Percentiles rank a stretch among this genome's conserved stretches.
These are phyloP conservation scores for Colletotrichum aenigma DNA, from an alignment of 2,329 filamentous ascomycete species.

Conservation along the genomic window DNA sequence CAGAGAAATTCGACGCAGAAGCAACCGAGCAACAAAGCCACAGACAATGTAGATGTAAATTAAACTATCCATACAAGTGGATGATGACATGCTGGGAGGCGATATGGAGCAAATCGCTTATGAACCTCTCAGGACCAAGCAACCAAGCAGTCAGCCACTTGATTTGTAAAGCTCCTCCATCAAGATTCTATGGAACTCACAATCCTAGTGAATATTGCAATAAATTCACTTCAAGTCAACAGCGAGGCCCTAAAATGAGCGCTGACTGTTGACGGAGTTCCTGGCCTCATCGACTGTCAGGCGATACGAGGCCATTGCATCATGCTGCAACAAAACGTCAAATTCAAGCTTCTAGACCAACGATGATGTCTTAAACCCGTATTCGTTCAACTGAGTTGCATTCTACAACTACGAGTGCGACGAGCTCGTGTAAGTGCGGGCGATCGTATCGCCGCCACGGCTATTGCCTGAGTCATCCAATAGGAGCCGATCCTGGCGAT, in stretches of 20 bases:
- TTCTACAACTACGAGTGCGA: not conserved
- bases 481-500: not conserved
- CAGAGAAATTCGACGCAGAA: not conserved
- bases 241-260: not conserved
- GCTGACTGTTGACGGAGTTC: not conserved
- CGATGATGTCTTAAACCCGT: not conserved
- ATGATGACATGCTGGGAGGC: not conserved
- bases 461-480: not conserved
- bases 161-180: not conserved
- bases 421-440: not conserved
- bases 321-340: not conserved
- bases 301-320: not conserved
- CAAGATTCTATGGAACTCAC: not conserved
- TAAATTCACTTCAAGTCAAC: not conserved
- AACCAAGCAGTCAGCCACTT: not conserved
- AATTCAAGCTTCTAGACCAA: not conserved
- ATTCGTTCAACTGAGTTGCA: not conserved
- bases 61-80: not conserved
- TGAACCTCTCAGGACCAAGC: not conserved
- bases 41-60: not conserved
- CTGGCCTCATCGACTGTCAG: not conserved
- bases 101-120: not conserved
- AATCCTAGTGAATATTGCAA: not conserved
- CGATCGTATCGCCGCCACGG: not conserved
- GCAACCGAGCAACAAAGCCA: accelerated